Conservation (phyloP, 2,329 filamentous ascomycete species). For the Capronia epimyces region DNA sequence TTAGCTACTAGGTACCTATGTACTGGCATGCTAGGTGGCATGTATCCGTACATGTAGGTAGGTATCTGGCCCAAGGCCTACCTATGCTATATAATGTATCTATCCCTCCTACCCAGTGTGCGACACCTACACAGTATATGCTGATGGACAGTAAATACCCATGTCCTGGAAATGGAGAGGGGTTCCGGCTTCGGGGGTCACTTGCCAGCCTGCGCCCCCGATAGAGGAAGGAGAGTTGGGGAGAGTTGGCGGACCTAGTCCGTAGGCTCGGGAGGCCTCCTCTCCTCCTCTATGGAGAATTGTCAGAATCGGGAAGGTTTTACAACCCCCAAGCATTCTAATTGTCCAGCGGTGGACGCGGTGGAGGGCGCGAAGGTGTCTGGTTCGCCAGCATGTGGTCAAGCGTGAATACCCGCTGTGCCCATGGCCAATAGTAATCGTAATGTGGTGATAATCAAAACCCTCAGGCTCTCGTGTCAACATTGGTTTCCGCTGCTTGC, state of each 20-base stretch:
- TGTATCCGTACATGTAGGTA: too few relatives aligned
- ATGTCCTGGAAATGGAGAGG: neutral
- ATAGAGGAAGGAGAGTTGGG: too few relatives aligned
- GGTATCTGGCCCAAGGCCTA: too few relatives aligned
- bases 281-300: too few relatives aligned
- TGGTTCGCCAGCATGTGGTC: conserved; percentile 2
- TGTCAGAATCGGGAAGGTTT: neutral
- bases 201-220: too few relatives aligned
- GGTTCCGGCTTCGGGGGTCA: neutral
- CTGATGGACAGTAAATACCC: neutral
- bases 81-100: too few relatives aligned
- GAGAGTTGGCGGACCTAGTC: too few relatives aligned
- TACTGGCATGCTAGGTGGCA: too few relatives aligned
- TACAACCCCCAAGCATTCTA: neutral
- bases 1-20: too few relatives aligned
- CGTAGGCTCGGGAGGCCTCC: too few relatives aligned
- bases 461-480: neutral
- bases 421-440: neutral
- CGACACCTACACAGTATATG: too few relatives aligned
- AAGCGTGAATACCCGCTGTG: neutral
- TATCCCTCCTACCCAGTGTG: too few relatives aligned
- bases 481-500: neutral
- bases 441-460: neutral
- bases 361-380: conserved; percentile 1
- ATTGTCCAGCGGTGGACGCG: neutral